Conservation (phyloP, 2,329 filamentous ascomycete species). For the Westerdykella ornata region DNA sequence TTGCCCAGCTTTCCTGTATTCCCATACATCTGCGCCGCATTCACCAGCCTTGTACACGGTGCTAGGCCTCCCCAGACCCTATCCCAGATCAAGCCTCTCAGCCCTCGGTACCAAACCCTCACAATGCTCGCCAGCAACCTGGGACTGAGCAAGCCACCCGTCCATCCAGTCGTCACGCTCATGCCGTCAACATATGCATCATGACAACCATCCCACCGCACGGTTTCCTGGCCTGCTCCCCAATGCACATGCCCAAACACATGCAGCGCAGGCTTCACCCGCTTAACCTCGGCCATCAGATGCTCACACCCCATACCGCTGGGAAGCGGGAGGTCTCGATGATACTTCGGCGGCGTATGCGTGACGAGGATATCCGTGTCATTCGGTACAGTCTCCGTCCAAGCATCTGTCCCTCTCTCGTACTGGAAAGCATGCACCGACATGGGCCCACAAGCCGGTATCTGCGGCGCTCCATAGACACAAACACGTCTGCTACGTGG, state of each 20-base stretch:
- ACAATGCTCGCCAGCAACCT: conserved; percentile 48
- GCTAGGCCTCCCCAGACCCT: conserved; percentile 52
- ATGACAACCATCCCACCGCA: conserved; percentile 71
- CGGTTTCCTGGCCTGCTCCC: conserved; percentile 61
- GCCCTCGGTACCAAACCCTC: conserved; percentile 47
- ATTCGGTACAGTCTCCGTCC: conserved; percentile 62
- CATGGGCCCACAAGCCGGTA: conserved; percentile 64
- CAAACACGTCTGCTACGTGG: neutral
- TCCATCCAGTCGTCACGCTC: conserved; percentile 34
- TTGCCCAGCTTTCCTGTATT: conserved; percentile 47
- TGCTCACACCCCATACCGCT: conserved; percentile 62
- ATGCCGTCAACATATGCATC: conserved; percentile 62
- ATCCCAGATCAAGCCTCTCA: conserved; percentile 54
- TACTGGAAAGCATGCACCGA: conserved; percentile 74
- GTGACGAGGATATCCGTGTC: conserved; percentile 75
- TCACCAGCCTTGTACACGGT: conserved; percentile 51
- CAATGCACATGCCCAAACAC: conserved; percentile 83
- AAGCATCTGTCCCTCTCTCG: conserved; percentile 57
- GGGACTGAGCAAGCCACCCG: conserved; percentile 34
- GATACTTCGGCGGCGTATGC: conserved; percentile 69
- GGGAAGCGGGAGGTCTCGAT: conserved; percentile 56
- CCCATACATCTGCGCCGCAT: conserved; percentile 51
- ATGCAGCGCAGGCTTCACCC: conserved; percentile 66
- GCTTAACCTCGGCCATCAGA: conserved; percentile 65
- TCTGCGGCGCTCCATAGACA: conserved; percentile 75